phyloP scores from a whole-genome alignment of 441 rosid species.

The Metrosideros polymorpha region DNA sequence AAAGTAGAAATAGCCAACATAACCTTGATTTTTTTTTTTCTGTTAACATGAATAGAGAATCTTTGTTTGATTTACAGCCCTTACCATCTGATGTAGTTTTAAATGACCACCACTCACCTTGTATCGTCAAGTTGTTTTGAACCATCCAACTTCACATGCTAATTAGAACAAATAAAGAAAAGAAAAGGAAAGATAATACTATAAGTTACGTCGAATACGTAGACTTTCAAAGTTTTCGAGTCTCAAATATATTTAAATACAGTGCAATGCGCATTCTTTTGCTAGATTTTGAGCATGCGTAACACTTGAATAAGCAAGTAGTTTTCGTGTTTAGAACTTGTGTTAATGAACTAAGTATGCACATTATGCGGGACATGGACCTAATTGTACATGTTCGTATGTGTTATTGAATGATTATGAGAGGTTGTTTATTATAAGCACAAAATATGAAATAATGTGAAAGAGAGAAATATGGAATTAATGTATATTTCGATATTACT shows the following conservation, averaged over 20 bases:
- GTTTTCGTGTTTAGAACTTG: rapidly evolving
- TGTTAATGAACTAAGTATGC: background rate
- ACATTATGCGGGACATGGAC: background rate
- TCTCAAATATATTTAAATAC: background rate
- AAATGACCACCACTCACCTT: background rate
- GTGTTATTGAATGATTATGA: background rate
- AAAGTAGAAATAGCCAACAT: background rate
- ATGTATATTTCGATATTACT: background rate
- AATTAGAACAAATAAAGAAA: background rate
- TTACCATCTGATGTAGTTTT: background rate
- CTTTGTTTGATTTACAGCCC: background rate
- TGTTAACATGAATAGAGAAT: background rate
- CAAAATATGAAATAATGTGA: background rate
- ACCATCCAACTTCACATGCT: background rate
- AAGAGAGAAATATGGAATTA: background rate
- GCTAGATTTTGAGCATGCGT: rapidly evolving
- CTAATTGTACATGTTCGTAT: background rate
- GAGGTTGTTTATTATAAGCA: background rate
- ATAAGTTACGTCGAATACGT: rapidly evolving
- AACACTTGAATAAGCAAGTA: rapidly evolving
- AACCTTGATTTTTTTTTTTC: background rate
- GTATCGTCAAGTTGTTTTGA: background rate
- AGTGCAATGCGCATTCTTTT: background rate
- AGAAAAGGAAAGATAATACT: background rate
- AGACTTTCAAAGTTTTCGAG: background rate